Evolutionary conservation across 768 basidiomycete species (phyloP).

Genomic region (Lactarius sanguifluus): DNA sequence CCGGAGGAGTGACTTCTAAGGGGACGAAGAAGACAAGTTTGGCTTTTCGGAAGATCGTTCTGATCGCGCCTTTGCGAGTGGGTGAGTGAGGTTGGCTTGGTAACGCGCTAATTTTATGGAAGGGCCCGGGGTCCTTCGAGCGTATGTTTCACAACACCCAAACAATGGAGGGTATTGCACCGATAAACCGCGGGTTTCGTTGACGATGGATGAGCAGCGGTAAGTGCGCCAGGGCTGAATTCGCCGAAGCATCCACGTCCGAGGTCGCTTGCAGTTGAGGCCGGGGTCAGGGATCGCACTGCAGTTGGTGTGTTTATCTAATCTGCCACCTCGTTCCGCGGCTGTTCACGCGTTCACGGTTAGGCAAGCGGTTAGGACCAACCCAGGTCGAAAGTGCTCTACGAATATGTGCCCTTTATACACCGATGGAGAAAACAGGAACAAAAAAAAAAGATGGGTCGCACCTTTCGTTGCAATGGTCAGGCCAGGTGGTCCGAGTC

Average conservation of each 20-base stretch:
- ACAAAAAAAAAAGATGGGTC: neutral
- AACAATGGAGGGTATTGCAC: neutral
- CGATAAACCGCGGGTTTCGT: conserved; percentile 16
- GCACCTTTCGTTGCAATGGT: neutral
- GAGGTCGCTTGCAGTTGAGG: conserved; percentile 7
- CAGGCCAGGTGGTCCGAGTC: neutral
- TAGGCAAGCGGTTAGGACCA: neutral
- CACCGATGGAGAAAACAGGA: conserved; percentile 7
- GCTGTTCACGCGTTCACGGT: neutral
- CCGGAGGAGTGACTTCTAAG: neutral
- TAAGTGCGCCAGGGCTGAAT: neutral
- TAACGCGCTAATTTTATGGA: conserved; percentile 7
- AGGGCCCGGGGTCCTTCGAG: neutral
- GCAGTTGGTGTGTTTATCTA: neutral
- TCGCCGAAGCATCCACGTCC: neutral
- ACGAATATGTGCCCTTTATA: neutral
- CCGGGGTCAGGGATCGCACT: neutral
- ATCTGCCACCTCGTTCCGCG: conserved; percentile 14
- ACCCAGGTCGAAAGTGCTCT: neutral
- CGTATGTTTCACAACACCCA: neutral
- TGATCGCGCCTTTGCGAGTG: neutral
- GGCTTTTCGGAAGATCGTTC: conserved; percentile 5
- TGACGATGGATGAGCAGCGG: neutral
- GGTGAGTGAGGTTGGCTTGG: conserved; percentile 13
- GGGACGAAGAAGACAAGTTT: conserved; percentile 2